Conservation (phyloP, 2,329 filamentous ascomycete genomes). For the Phaeosphaeriaceae sp. region DNA sequence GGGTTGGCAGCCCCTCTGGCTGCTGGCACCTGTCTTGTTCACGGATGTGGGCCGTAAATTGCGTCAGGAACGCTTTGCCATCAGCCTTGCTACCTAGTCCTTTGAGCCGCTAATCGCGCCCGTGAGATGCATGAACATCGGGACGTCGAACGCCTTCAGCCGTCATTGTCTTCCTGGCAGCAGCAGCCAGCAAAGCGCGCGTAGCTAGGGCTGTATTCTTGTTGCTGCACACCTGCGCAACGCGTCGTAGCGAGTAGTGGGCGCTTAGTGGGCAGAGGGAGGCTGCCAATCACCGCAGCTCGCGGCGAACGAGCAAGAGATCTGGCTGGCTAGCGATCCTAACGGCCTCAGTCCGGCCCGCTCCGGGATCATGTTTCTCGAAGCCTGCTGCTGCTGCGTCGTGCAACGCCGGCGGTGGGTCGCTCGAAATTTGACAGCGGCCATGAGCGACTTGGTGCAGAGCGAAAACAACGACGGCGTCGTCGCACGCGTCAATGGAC, state of each 20-base stretch:
- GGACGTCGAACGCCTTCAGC: conserved; percentile 27
- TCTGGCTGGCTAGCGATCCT: conserved; percentile 42
- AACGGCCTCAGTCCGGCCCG: conserved; percentile 51
- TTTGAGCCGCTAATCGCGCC: conserved; percentile 47
- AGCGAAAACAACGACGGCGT: conserved; percentile 6
- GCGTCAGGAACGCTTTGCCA: conserved; percentile 52
- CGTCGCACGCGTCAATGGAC: conserved; percentile 21
- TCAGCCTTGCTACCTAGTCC: conserved; percentile 49
- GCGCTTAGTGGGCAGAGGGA: conserved; percentile 34
- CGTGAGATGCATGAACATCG: conserved; percentile 42
- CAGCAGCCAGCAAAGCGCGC: conserved; percentile 29
- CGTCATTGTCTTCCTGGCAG: conserved; percentile 18
- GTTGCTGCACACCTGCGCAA: conserved; percentile 46
- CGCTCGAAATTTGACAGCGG: conserved; percentile 42
- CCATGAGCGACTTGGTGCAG: conserved; percentile 22
- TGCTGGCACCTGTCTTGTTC: conserved; percentile 44
- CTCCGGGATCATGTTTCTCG: conserved; percentile 49
- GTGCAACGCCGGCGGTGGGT: conserved; percentile 35
- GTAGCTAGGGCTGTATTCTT: conserved; percentile 34
- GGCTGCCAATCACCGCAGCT: conserved; percentile 30
- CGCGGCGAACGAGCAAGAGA: conserved; percentile 38
- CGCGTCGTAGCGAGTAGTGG: conserved; percentile 39
- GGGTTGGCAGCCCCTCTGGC: conserved; percentile 28
- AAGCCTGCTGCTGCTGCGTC: conserved; percentile 41
- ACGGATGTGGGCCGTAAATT: conserved; percentile 49